Percentiles rank a stretch among this genome's conserved stretches.
Conservation (phyloP, 768 basidiomycete genomes). For the Leccinellum luteum region DNA sequence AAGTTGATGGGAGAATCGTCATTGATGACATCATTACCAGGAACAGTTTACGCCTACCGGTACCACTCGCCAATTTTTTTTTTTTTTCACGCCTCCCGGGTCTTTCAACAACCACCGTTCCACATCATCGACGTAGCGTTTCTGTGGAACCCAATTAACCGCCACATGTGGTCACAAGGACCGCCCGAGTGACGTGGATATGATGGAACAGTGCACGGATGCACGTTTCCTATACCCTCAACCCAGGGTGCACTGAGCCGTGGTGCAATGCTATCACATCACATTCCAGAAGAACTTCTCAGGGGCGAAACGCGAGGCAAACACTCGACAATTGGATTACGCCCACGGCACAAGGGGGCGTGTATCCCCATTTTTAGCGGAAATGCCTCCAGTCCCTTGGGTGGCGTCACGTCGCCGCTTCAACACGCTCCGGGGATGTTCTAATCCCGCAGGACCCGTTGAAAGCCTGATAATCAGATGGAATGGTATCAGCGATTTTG, state of each 20-base stretch:
- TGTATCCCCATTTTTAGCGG: constrained; percentile 4
- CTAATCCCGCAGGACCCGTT: background rate
- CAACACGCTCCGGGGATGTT: background rate
- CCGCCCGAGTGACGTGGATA: background rate
- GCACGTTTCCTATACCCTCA: constrained; percentile 3
- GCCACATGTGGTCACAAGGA: no score
- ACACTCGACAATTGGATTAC: background rate
- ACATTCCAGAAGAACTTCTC: background rate
- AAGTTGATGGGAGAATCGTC: no score
- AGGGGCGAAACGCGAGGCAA: constrained; percentile 15
- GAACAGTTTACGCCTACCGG: no score
- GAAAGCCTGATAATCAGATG: background rate
- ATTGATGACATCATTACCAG: no score
- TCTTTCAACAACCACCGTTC: no score
- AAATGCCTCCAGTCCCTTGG: background rate
- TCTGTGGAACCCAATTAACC: no score
- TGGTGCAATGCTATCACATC: background rate
- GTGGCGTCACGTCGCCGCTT: background rate
- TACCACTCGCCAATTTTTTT: no score
- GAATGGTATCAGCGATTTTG: background rate
- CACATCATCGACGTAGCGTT: no score
- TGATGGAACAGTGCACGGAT: no score
- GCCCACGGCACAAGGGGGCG: background rate
- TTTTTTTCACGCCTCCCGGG: no score
- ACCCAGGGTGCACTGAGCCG: constrained; percentile 3